Evolutionary conservation across 192 early-diverging fungal genomes (phyloP).

Genomic region (Entomortierella parvispora): DNA sequence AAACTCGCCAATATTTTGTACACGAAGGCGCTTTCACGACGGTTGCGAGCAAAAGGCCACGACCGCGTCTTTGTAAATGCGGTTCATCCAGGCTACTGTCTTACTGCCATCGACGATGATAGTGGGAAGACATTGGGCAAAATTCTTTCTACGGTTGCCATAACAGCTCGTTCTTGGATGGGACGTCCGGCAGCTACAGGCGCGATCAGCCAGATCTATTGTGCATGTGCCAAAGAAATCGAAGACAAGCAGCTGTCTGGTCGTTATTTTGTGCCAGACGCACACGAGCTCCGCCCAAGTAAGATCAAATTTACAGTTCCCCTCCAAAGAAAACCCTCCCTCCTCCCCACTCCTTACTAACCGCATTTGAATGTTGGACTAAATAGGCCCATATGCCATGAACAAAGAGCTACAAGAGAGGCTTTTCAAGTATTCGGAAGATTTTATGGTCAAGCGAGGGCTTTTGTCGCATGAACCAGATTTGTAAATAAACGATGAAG

Average conservation of each 20-base stretch:
- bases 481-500: no score
- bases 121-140: not conserved
- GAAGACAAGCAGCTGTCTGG: slow-evolving; percentile 53
- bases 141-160: not conserved
- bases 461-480: no score
- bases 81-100: slow-evolving; percentile 58
- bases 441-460: slow-evolving; percentile 39
- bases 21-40: slow-evolving; percentile 54
- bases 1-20: slow-evolving; percentile 70
- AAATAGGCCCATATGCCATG: slow-evolving; percentile 33
- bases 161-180: not conserved
- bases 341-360: not conserved
- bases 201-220: slow-evolving; percentile 58
- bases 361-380: not conserved
- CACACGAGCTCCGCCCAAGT: slow-evolving; percentile 44
- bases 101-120: slow-evolving; percentile 21
- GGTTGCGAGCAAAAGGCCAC: slow-evolving; percentile 30
- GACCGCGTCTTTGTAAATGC: slow-evolving; percentile 54
- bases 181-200: slow-evolving; percentile 53
- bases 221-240: slow-evolving; percentile 63
- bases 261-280: slow-evolving; percentile 49
- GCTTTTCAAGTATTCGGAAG: slow-evolving; percentile 44
- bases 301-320: not conserved
- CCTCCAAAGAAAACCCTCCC: not conserved
- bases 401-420: slow-evolving; percentile 40